phyloP scores from a whole-genome alignment of 805 yeast genomes.

The Wickerhamomyces ciferrii region DNA sequence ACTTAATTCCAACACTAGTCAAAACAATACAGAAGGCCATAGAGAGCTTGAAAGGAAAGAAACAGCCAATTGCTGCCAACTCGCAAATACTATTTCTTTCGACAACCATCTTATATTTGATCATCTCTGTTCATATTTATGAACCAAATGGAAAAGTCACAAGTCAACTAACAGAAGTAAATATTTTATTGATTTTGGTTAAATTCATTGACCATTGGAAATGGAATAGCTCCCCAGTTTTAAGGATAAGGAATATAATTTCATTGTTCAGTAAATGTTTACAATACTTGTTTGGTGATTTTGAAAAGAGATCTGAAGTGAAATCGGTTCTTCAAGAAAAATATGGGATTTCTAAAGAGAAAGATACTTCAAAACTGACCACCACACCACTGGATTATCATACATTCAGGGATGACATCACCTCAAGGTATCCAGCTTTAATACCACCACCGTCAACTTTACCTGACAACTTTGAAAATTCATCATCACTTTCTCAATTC shows the following conservation, averaged over 20 bases:
- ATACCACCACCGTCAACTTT: slow-evolving; percentile 43
- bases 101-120: slow-evolving; percentile 18
- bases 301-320: slow-evolving; percentile 30
- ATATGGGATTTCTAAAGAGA: slow-evolving; percentile 27
- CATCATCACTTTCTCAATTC: slow-evolving; percentile 53
- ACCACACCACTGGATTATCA: slow-evolving; percentile 86
- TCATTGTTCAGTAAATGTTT: slow-evolving; percentile 48
- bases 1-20: neutral
- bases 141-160: neutral
- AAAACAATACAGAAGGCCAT: neutral
- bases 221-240: slow-evolving; percentile 38
- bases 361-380: slow-evolving; percentile 28
- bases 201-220: slow-evolving; percentile 62
- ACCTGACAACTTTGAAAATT: slow-evolving; percentile 40
- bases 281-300: slow-evolving; percentile 59
- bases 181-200: slow-evolving; percentile 40
- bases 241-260: slow-evolving; percentile 54
- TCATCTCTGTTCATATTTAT: neutral
- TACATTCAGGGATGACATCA: slow-evolving; percentile 69
- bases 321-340: slow-evolving; percentile 41
- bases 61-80: slow-evolving; percentile 11
- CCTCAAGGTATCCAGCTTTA: slow-evolving; percentile 71
- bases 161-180: slow-evolving; percentile 22
- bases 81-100: slow-evolving; percentile 19
- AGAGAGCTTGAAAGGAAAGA: slow-evolving; percentile 1